Conservation (phyloP, 768 basidiomycete species). For the Naganishia vaughanmartiniae region DNA sequence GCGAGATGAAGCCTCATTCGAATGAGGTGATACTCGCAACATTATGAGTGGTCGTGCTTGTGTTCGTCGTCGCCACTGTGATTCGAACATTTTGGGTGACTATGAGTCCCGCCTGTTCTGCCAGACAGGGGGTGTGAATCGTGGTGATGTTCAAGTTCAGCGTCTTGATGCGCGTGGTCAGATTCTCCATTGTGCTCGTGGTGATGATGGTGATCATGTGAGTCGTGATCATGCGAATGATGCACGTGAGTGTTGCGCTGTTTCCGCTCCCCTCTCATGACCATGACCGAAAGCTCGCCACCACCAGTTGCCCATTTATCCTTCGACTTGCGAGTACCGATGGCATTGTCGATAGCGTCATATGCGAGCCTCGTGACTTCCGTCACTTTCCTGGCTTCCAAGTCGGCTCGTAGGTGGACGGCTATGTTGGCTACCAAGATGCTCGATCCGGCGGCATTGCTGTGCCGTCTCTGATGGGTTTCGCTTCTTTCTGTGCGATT, state of each 20-base stretch:
- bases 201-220: conserved; percentile 24
- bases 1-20: background rate
- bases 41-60: background rate
- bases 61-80: background rate
- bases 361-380: conserved; percentile 59
- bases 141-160: background rate
- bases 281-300: conserved; percentile 23
- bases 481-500: conserved; percentile 27
- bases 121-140: background rate
- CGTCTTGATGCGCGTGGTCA: background rate
- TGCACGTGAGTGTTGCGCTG: background rate
- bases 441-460: conserved; percentile 34
- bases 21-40: background rate
- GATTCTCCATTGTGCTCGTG: background rate
- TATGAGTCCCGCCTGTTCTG: background rate
- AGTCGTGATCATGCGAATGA: conserved; percentile 7
- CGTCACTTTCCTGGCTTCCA: conserved; percentile 70
- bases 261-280: conserved; percentile 29
- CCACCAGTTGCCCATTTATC: conserved; percentile 28
- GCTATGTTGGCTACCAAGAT: conserved; percentile 72
- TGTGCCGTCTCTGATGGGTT: conserved; percentile 32
- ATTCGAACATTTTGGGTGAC: background rate
- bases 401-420: conserved; percentile 66
- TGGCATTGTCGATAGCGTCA: conserved; percentile 23
- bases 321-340: conserved; percentile 28